A percentile compares a stretch with the other conserved stretches of the same genome.
Conservation (phyloP, 2,329 filamentous ascomycete genomes). For the Apiospora phragmitis region DNA sequence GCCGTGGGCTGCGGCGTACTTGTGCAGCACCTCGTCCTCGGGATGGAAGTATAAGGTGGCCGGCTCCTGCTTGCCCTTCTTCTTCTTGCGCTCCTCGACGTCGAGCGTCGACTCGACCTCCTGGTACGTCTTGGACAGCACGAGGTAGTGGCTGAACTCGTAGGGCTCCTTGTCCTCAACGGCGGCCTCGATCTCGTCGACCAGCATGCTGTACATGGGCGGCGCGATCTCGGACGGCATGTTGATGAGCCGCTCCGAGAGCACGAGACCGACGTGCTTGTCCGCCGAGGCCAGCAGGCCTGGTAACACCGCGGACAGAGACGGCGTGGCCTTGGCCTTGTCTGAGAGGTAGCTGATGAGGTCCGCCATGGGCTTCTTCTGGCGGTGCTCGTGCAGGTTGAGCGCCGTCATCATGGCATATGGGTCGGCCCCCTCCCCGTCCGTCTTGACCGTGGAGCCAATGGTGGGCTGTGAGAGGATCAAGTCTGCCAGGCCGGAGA, state of each 20-base stretch:
- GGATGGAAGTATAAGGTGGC: constrained; percentile 90
- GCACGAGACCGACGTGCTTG: constrained; percentile 75
- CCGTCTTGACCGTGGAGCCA: constrained; percentile 95
- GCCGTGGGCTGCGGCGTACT: constrained; percentile 69
- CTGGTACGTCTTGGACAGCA: constrained; percentile 88
- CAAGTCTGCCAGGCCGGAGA: constrained; percentile 82
- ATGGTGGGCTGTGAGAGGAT: constrained; percentile 85
- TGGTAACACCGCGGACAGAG: constrained; percentile 54
- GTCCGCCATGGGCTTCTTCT: constrained; percentile 70
- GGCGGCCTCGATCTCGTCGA: constrained; percentile 87
- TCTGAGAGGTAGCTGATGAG: constrained; percentile 70
- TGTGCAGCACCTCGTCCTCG: constrained; percentile 87
- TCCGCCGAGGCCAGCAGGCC: constrained; percentile 53
- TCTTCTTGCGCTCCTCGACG: constrained; percentile 64
- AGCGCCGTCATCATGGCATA: constrained; percentile 90
- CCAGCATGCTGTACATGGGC: constrained; percentile 91
- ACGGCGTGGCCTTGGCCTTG: constrained; percentile 52
- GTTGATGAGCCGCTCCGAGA: constrained; percentile 95
- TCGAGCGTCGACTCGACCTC: constrained; percentile 84
- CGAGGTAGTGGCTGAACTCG: constrained; percentile 87
- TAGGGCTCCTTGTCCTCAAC: constrained; percentile 91
- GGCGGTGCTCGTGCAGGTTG: constrained; percentile 77
- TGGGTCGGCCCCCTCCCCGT: constrained; percentile 87
- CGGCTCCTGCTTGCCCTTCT: constrained; percentile 64
- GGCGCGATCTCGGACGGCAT: constrained; percentile 92